Conservation (phyloP, 495 filamentous ascomycete species). For the Tirmania nivea region DNA sequence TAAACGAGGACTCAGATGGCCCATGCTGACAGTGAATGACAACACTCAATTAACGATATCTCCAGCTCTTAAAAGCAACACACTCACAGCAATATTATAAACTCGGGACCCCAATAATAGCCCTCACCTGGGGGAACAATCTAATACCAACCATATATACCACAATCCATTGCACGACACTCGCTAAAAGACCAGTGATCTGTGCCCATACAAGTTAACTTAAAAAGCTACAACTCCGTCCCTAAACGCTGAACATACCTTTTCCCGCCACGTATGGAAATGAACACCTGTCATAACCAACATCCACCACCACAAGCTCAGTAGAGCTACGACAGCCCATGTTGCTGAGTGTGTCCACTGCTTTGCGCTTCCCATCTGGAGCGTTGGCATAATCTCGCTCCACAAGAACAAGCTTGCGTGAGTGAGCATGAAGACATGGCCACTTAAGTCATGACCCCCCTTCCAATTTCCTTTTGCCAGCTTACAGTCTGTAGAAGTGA, state of each 20-base stretch:
- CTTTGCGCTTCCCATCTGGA: constrained; percentile 18
- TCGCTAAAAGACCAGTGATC: constrained; percentile 13
- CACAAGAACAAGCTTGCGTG: constrained; percentile 55
- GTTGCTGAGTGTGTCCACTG: constrained; percentile 17
- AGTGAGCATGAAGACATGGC: constrained; percentile 84
- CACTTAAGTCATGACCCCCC: constrained; percentile 82
- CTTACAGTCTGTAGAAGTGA: constrained; percentile 67
- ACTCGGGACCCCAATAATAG: constrained; percentile 10
- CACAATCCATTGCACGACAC: constrained; percentile 9
- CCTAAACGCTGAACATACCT: constrained; percentile 31
- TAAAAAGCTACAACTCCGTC: too few relatives aligned
- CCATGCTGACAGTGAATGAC: too few relatives aligned
- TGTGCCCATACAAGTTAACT: constrained; percentile 1
- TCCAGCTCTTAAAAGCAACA: too few relatives aligned
- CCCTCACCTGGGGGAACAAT: constrained; percentile 2
- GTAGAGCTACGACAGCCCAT: constrained; percentile 28
- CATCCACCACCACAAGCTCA: constrained; percentile 72
- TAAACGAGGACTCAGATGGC: too few relatives aligned
- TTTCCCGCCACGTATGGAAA: constrained; percentile 97
- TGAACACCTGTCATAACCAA: constrained; percentile 91
- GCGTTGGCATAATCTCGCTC: constrained; percentile 42
- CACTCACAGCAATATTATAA: constrained; percentile 5
- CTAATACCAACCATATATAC: constrained; percentile 12
- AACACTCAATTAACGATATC: too few relatives aligned
- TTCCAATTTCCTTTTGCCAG: constrained; percentile 59